phyloP scores from a whole-genome alignment of 2,329 filamentous ascomycete genomes.

The Pseudogymnoascus sp. region DNA sequence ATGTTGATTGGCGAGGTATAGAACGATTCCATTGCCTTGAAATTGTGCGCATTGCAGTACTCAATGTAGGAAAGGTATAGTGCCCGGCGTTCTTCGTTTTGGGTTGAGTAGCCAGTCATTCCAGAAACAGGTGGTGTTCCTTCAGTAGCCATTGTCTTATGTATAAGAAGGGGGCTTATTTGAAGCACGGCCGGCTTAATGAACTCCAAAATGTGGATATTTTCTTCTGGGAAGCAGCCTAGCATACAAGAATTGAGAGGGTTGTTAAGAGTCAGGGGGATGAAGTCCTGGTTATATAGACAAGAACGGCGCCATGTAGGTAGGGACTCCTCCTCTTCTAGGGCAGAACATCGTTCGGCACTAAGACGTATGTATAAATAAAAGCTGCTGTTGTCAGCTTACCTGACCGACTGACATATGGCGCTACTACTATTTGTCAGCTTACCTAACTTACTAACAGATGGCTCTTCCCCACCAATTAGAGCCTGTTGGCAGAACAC shows the following conservation, averaged over 20 bases:
- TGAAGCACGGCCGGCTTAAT: neutral
- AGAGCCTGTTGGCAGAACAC: neutral
- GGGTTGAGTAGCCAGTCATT: neutral
- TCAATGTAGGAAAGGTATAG: neutral
- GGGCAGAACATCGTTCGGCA: neutral
- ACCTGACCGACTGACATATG: neutral
- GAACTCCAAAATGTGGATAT: neutral
- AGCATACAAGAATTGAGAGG: neutral
- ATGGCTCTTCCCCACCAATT: neutral
- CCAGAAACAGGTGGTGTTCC: neutral
- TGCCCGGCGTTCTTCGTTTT: neutral
- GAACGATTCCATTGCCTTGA: neutral
- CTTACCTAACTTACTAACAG: neutral
- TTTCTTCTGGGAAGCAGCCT: neutral
- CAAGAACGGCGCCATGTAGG: neutral
- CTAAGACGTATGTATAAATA: neutral
- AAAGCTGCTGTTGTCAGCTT: neutral
- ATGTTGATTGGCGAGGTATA: neutral
- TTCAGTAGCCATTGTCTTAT: neutral
- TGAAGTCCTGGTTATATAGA: neutral
- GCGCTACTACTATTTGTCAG: neutral
- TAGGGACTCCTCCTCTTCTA: neutral
- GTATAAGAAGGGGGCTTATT: neutral
- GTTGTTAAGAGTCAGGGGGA: neutral
- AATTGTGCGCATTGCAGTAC: neutral